Evolutionary conservation across 768 basidiomycete genomes (phyloP).

Genomic region (Lyophyllum shimeji): DNA sequence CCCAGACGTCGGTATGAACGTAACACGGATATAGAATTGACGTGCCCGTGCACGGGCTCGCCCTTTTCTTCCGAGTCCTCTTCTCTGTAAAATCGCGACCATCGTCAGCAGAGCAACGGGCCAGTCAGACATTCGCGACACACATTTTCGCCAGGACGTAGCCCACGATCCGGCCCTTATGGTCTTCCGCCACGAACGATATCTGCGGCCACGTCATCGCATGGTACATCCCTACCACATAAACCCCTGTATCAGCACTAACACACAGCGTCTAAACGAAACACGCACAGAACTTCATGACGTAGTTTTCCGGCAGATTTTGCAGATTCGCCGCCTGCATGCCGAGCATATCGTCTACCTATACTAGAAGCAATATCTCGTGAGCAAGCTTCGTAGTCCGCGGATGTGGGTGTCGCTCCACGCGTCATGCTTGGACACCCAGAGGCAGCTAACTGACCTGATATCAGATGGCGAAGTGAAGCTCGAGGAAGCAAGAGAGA

Average conservation of each 20-base stretch:
- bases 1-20: slow-evolving; percentile 90
- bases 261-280: background rate
- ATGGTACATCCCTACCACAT: slow-evolving; percentile 76
- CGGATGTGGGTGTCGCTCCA: background rate
- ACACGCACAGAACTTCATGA: slow-evolving; percentile 71
- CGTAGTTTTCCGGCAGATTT: slow-evolving; percentile 92
- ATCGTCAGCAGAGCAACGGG: background rate
- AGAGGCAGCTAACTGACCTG: background rate
- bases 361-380: slow-evolving; percentile 12
- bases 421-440: background rate
- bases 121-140: slow-evolving; percentile 19
- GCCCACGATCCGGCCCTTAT: slow-evolving; percentile 86
- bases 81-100: slow-evolving; percentile 24
- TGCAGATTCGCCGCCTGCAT: slow-evolving; percentile 96
- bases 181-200: slow-evolving; percentile 90
- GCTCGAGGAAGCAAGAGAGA: slow-evolving; percentile 10
- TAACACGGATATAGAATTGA: slow-evolving; percentile 95
- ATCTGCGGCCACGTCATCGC: slow-evolving; percentile 90
- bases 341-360: slow-evolving; percentile 86
- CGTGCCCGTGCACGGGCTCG: slow-evolving; percentile 71
- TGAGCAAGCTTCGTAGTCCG: background rate
- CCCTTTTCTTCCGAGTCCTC: slow-evolving; percentile 49
- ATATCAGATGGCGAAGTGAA: background rate
- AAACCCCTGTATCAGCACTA: background rate
- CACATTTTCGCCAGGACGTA: slow-evolving; percentile 97